phyloP scores from a whole-genome alignment of 192 early-diverging fungal species.

The Coemansia sp. region DNA sequence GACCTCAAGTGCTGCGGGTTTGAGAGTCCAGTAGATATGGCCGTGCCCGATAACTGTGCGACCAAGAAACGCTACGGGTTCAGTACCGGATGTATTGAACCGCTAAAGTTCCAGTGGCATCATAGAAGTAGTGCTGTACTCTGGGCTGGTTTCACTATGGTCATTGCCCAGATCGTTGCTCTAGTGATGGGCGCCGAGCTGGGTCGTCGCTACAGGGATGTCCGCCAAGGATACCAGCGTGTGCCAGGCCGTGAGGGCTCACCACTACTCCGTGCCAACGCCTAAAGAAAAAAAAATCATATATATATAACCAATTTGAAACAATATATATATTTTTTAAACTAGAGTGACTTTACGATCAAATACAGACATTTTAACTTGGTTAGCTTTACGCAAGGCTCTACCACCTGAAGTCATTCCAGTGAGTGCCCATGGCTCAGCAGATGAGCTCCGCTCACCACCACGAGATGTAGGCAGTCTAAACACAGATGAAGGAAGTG shows the following conservation, averaged over 20 bases:
- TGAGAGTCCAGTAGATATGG: conserved; percentile 46
- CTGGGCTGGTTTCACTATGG: conserved; percentile 36
- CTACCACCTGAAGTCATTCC: conserved; percentile 48
- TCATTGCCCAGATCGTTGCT: conserved; percentile 38
- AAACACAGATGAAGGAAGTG: conserved; percentile 46
- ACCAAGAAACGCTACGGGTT: conserved; percentile 49
- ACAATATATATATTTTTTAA: background rate
- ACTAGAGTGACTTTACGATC: conserved; percentile 39
- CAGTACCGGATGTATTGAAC: conserved; percentile 25
- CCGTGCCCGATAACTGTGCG: conserved; percentile 46
- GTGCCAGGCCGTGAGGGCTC: conserved; percentile 34
- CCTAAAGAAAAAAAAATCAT: background rate
- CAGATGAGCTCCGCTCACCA: background rate
- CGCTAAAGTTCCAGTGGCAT: conserved; percentile 35
- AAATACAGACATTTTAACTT: conserved; percentile 32
- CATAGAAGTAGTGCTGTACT: conserved; percentile 11
- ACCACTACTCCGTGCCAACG: conserved; percentile 26
- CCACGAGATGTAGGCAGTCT: conserved; percentile 22
- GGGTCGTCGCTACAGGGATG: conserved; percentile 38
- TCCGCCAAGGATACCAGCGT: conserved; percentile 35
- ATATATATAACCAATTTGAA: no score
- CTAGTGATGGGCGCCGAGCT: conserved; percentile 47
- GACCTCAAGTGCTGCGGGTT: conserved; percentile 61
- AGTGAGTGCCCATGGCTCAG: conserved; percentile 28
- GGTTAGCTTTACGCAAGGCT: conserved; percentile 34